A percentile compares a stretch with the other conserved stretches of the same genome.
Conservation (phyloP, 2,329 filamentous ascomycete species). For the Dothiorella sarmentorum region DNA sequence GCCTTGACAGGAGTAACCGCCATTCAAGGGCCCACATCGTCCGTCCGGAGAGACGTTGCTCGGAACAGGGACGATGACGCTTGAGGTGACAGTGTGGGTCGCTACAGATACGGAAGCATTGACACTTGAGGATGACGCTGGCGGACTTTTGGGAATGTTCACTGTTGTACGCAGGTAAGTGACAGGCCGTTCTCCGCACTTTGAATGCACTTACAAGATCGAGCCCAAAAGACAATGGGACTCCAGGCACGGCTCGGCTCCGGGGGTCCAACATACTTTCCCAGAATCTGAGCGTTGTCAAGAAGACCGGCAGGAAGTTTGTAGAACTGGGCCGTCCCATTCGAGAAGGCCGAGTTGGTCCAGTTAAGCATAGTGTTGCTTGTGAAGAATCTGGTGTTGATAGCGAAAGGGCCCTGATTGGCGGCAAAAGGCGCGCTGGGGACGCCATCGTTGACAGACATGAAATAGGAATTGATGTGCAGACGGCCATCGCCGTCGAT, state of each 20-base stretch:
- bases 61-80: neutral
- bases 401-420: constrained; percentile 23
- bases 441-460: constrained; percentile 23
- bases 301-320: constrained; percentile 25
- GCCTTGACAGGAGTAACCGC: neutral
- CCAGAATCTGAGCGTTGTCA: constrained; percentile 28
- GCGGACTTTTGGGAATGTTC: neutral
- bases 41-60: neutral
- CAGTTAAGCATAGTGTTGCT: constrained; percentile 28
- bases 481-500: constrained; percentile 27
- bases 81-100: neutral
- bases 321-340: constrained; percentile 32
- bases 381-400: constrained; percentile 29
- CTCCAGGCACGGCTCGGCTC: constrained; percentile 26
- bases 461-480: constrained; percentile 23
- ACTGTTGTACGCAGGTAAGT: neutral
- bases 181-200: too few relatives aligned
- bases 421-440: constrained; percentile 27
- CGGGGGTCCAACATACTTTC: constrained; percentile 27
- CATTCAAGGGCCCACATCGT: neutral
- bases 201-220: neutral
- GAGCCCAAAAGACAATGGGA: constrained; percentile 24
- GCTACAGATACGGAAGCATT: neutral
- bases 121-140: neutral
- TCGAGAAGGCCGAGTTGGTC: constrained; percentile 31